Percentiles rank a stretch among this genome's conserved stretches.
phyloP scores from a whole-genome alignment of 2,329 filamentous ascomycete genomes.

The Parastagonospora nodorum region DNA sequence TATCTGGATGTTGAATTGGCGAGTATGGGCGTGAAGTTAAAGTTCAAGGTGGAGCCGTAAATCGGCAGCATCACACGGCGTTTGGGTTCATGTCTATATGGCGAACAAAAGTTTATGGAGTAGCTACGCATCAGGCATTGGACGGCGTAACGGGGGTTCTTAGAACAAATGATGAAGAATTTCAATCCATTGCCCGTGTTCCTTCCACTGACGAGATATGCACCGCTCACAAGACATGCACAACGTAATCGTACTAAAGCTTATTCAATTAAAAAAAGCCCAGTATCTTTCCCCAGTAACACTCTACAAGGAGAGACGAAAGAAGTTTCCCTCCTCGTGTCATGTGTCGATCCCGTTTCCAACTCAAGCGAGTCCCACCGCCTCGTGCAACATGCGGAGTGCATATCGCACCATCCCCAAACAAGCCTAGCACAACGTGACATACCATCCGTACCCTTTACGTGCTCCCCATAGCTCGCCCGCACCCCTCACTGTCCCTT shows the following conservation, averaged over 20 bases:
- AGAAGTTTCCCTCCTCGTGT: too few relatives aligned
- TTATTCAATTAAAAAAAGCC: too few relatives aligned
- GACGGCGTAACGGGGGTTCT: too few relatives aligned
- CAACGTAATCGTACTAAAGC: too few relatives aligned
- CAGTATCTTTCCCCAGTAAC: too few relatives aligned
- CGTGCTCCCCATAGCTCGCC: background rate
- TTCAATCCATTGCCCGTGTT: too few relatives aligned
- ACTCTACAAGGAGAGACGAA: too few relatives aligned
- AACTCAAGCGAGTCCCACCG: background rate
- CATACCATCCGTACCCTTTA: background rate
- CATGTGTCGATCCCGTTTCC: too few relatives aligned
- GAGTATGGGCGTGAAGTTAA: conserved; percentile 95
- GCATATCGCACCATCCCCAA: background rate
- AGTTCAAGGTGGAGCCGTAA: conserved; percentile 74
- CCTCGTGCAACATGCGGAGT: background rate
- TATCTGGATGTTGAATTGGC: conserved; percentile 94
- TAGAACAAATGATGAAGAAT: too few relatives aligned
- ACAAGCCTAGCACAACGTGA: background rate
- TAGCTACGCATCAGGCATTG: too few relatives aligned
- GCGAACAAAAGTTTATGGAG: background rate
- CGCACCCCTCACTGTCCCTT: background rate
- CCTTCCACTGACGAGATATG: too few relatives aligned
- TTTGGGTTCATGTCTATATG: background rate
- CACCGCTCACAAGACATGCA: too few relatives aligned
- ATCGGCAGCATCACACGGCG: background rate